These are phyloP conservation scores for Candida tetrigidarum DNA, from an alignment of 1,139 yeast species.

Conservation along the genomic window DNA sequence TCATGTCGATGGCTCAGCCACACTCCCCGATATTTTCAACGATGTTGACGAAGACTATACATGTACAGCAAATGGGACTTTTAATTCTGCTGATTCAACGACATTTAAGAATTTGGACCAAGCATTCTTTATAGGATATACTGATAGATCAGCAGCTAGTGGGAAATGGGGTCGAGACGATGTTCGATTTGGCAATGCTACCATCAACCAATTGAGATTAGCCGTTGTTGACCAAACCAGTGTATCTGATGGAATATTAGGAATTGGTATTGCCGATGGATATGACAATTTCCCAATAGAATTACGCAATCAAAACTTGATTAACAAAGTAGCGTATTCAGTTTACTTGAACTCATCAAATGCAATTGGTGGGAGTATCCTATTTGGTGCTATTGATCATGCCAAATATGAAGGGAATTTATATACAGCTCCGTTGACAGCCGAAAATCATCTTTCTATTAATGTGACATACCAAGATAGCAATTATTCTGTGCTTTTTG, in stretches of 20 bases:
- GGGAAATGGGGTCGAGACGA: slow-evolving; percentile 70
- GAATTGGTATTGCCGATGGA: slow-evolving; percentile 34
- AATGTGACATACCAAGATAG: slow-evolving; percentile 5
- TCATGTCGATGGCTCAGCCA: slow-evolving; percentile 9
- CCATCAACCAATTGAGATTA: slow-evolving; percentile 46
- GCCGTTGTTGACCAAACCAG: slow-evolving; percentile 52
- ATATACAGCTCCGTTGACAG: slow-evolving; percentile 27
- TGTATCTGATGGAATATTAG: slow-evolving; percentile 50
- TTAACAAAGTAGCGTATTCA: slow-evolving; percentile 54
- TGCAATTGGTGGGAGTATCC: slow-evolving; percentile 40
- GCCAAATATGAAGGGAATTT: slow-evolving; percentile 53
- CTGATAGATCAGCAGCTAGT: slow-evolving; percentile 37
- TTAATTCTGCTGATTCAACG: slow-evolving; percentile 12
- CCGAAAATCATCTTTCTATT: neutral
- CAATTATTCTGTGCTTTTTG: slow-evolving; percentile 34
- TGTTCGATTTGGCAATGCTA: slow-evolving; percentile 22
- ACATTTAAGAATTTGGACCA: slow-evolving; percentile 8
- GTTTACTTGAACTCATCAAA: slow-evolving; percentile 47
- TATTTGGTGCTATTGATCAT: slow-evolving; percentile 64
- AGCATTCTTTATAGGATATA: slow-evolving; percentile 39
- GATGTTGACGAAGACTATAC: slow-evolving; percentile 12
- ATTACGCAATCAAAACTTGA: slow-evolving; percentile 45
- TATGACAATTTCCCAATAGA: slow-evolving; percentile 31
- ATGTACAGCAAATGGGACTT: slow-evolving; percentile 17
- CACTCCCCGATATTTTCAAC: slow-evolving; percentile 13